Evolutionary conservation across 805 yeast species (phyloP).

Genomic region (Candida tibetensis): DNA sequence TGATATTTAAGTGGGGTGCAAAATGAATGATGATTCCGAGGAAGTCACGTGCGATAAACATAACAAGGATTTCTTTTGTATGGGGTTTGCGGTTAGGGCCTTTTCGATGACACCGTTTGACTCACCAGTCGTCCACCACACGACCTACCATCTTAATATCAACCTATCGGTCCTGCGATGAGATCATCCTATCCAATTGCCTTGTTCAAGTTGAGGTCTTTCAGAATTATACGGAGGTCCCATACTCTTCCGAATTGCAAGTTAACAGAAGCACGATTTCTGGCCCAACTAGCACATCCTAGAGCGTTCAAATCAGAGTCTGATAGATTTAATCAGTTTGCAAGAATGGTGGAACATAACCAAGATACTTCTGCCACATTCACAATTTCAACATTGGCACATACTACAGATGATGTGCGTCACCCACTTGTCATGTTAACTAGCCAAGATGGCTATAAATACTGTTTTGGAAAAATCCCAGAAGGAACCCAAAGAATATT

Average conservation of each 20-base stretch:
- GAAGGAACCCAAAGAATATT: conserved; percentile 85
- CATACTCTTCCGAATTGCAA: background rate
- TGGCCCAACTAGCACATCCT: conserved; percentile 11
- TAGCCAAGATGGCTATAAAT: conserved; percentile 50
- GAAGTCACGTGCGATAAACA: background rate
- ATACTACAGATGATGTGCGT: conserved; percentile 50
- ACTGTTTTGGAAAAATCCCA: conserved; percentile 73
- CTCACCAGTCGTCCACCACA: background rate
- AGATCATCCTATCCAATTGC: too few relatives aligned
- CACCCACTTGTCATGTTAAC: conserved; percentile 56
- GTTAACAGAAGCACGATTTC: background rate
- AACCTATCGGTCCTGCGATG: too few relatives aligned
- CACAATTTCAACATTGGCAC: conserved; percentile 23
- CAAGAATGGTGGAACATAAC: conserved; percentile 11
- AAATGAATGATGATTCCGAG: background rate
- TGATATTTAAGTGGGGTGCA: background rate
- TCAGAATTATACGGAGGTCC: background rate
- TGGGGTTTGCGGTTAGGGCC: too few relatives aligned
- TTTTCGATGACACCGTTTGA: too few relatives aligned
- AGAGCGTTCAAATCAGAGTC: conserved; percentile 9
- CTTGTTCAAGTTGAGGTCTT: background rate
- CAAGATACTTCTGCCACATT: conserved; percentile 13
- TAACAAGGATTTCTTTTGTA: too few relatives aligned
- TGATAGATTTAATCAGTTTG: conserved; percentile 7
- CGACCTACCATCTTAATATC: background rate